phyloP scores from a whole-genome alignment of 73 alveolate species.

The Stentor coeruleus region DNA sequence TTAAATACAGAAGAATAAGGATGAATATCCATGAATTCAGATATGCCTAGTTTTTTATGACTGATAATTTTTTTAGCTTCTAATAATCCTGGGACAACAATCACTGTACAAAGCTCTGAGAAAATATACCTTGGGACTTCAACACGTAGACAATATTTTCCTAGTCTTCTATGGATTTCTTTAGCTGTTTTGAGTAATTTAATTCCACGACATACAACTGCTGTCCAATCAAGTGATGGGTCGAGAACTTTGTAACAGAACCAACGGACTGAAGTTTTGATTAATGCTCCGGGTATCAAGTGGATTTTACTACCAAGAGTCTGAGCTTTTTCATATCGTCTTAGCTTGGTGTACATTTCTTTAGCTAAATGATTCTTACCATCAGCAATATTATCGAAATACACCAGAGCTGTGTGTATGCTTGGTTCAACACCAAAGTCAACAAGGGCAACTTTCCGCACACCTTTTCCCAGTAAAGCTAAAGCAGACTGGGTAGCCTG shows the following conservation, averaged over 20 bases:
- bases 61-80: constrained; percentile 6
- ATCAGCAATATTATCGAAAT: neutral
- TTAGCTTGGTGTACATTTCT: constrained; percentile 5
- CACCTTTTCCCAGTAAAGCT: neutral
- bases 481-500: neutral
- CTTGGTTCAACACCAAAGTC: neutral
- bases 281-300: neutral
- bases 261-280: neutral
- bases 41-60: neutral
- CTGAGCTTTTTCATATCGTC: neutral
- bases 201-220: neutral
- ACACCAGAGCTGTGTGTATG: neutral
- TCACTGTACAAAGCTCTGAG: neutral
- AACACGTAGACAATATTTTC: neutral
- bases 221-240: neutral
- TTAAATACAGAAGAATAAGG: neutral
- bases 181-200: neutral
- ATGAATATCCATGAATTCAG: neutral
- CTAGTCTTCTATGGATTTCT: neutral
- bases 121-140: neutral
- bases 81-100: neutral
- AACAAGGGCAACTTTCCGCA: neutral
- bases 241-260: neutral
- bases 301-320: neutral
- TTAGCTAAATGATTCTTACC: neutral